Evolutionary conservation across 495 filamentous ascomycete species (phyloP).

Genomic region (Podospora didyma): DNA sequence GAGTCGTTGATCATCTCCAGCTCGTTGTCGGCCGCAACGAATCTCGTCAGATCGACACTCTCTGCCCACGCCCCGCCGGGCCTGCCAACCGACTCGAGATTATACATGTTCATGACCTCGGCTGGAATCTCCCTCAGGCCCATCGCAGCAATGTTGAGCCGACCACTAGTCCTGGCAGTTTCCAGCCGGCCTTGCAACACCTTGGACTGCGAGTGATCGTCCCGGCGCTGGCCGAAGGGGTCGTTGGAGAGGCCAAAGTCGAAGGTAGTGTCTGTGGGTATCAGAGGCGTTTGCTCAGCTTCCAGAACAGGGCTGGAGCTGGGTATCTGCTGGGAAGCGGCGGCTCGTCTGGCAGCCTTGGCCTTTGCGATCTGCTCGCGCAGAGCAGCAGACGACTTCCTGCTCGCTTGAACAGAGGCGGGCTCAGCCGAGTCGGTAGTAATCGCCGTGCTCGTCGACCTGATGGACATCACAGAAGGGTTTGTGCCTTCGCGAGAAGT

Average conservation of each 20-base stretch:
- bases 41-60: slow-evolving; percentile 82
- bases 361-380: slow-evolving; percentile 92
- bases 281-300: slow-evolving; percentile 39
- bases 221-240: slow-evolving; percentile 63
- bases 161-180: slow-evolving; percentile 71
- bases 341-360: slow-evolving; percentile 74
- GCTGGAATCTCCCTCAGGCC: slow-evolving; percentile 73
- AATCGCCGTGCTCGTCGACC: slow-evolving; percentile 32
- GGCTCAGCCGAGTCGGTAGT: slow-evolving; percentile 36
- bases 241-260: slow-evolving; percentile 53
- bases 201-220: slow-evolving; percentile 54
- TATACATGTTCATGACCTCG: slow-evolving; percentile 90
- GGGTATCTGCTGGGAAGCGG: slow-evolving; percentile 43
- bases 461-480: slow-evolving; percentile 31
- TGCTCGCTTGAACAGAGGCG: slow-evolving; percentile 29
- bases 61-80: slow-evolving; percentile 76
- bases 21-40: slow-evolving; percentile 92
- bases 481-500: slow-evolving; percentile 45
- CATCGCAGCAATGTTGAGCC: slow-evolving; percentile 86
- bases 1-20: slow-evolving; percentile 65
- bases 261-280: slow-evolving; percentile 47
- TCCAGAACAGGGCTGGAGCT: slow-evolving; percentile 23
- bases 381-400: slow-evolving; percentile 75
- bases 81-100: slow-evolving; percentile 53
- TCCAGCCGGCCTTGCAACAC: slow-evolving; percentile 73